phyloP scores from a whole-genome alignment of 129 eudicot genomes.

The Deinandra increscens region DNA sequence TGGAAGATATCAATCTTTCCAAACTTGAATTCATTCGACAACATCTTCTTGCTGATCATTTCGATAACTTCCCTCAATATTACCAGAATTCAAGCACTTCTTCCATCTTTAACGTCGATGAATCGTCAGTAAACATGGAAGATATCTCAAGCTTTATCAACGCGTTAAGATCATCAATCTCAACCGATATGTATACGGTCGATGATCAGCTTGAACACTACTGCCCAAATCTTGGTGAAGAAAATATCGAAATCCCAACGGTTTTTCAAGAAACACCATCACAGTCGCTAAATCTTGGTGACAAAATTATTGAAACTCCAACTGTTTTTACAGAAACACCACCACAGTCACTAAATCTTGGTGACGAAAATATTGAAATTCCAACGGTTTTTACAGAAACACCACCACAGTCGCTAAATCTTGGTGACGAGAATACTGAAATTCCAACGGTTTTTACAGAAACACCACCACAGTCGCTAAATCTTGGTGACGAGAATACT shows the following conservation, averaged over 20 bases:
- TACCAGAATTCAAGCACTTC: not conserved
- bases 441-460: too few relatives aligned
- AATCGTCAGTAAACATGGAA: not conserved
- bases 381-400: too few relatives aligned
- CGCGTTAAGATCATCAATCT: not conserved
- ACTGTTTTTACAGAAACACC: too few relatives aligned
- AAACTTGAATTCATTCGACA: not conserved
- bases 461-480: too few relatives aligned
- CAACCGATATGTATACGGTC: not conserved
- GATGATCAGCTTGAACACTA: not conserved
- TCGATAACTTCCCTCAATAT: conserved; percentile 6
- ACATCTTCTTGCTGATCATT: not conserved
- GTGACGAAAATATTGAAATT: too few relatives aligned
- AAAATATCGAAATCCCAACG: not conserved
- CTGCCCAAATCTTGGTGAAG: not conserved
- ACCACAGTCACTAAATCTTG: not conserved
- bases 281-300: not conserved
- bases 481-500: not conserved
- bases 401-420: too few relatives aligned
- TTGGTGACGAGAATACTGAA: too few relatives aligned
- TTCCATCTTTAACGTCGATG: not conserved
- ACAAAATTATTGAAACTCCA: too few relatives aligned
- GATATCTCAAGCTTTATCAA: not conserved
- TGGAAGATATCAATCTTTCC: too few relatives aligned
- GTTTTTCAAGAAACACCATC: not conserved